Base-by-base conservation (phyloP, 2,329 filamentous ascomycete genomes). In the Xylaria sp. region DNA sequence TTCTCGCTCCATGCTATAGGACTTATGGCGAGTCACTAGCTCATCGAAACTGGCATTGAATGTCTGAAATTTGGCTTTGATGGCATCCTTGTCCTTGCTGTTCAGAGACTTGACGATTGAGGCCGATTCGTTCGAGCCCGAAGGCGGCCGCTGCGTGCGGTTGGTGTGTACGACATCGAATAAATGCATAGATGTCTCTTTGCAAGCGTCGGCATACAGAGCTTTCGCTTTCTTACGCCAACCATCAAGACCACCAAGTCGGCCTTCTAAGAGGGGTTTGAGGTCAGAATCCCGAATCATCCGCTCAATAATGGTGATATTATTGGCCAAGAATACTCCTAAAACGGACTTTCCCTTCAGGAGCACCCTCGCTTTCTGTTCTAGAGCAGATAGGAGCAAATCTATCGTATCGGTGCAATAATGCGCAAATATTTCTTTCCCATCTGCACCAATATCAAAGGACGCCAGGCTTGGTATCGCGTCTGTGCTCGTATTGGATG, bases 1-100 rank as follows among this genome's bases (percentile, higher is more conserved):
- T 79, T 98, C 95, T 28, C 89, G 89, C 82, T 99, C 96, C 93
- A 98, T 97, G 76, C 86, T 91, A 76, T 93, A 92, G 34, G 87
- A 85, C 82, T 94, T 96, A 83, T 99, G 95, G 68, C 90, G 90
- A 39, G 87, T 82, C 7, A 98, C 90, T 81, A 98, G 88, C 37
- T 97, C 94, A 73, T 99, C 96, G 78, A 99, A 99, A 54, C 88
- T 90, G 9, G 87, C 84, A 79, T 99, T 99, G 85, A 99, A 99
- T 51, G 90, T 89, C 75, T 92, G 90, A 81, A 98, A 99, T 81
- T 98, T 98, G 80, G 94, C 90, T 82, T 99, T 99, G 82, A 98
- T 97, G 67, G 90, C 91, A 78, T 99, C 96, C 81, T 95, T 97
- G 78, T 99, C 96, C 80, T 97, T 98, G 76, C 91, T 94, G 55